Conservation (phyloP, 441 rosid genomes). For the Codiaeum variegatum region DNA sequence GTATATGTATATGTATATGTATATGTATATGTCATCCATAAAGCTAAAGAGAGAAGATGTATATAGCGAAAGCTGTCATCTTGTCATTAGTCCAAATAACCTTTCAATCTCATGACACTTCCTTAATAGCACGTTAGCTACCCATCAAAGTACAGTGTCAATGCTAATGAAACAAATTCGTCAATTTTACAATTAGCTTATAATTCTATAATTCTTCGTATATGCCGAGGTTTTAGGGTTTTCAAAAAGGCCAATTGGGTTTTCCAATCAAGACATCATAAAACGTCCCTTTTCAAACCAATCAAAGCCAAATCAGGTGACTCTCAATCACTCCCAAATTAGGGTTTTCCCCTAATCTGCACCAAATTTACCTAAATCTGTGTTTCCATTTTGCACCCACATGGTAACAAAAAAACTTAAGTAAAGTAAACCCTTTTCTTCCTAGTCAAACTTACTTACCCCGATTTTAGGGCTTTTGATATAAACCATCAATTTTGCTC, state of each 20-base stretch:
- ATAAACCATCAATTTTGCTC: slow-evolving; percentile 25
- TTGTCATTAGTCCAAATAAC: slow-evolving; percentile 32
- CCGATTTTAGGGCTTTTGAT: slow-evolving; percentile 34
- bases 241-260: slow-evolving; percentile 20
- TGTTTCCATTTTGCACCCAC: slow-evolving; percentile 23
- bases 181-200: too few species aligned
- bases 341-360: slow-evolving; percentile 35
- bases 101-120: slow-evolving; percentile 31
- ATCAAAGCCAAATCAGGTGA: slow-evolving; percentile 28
- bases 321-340: slow-evolving; percentile 19
- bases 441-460: slow-evolving; percentile 30
- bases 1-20: slow-evolving; percentile 1
- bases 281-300: slow-evolving; percentile 32
- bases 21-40: slow-evolving; percentile 26
- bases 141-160: slow-evolving; percentile 29
- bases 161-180: slow-evolving; percentile 17
- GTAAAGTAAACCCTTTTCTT: slow-evolving; percentile 16
- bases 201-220: too few species aligned
- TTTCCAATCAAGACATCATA: slow-evolving; percentile 19
- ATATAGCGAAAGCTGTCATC: slow-evolving; percentile 34
- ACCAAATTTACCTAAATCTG: slow-evolving; percentile 32
- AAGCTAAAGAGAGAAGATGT: slow-evolving; percentile 27
- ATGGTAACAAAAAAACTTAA: slow-evolving; percentile 16
- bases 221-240: slow-evolving; percentile 43
- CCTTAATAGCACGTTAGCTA: slow-evolving; percentile 44